Evolutionary conservation across 1,139 yeast genomes (phyloP).

Genomic region (Taphrina sp.): DNA sequence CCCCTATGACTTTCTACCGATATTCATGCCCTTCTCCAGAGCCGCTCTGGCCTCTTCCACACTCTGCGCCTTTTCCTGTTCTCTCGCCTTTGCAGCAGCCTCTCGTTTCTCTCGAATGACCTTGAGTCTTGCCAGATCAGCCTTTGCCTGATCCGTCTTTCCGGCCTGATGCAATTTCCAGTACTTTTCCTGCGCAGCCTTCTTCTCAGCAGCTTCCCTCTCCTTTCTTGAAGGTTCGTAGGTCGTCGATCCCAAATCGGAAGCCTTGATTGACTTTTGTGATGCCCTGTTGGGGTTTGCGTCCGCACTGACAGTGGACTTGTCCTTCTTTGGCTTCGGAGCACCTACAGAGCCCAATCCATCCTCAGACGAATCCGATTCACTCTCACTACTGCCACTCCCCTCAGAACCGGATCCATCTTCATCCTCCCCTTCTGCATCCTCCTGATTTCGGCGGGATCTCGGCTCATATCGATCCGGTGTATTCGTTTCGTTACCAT

Average conservation of each 20-base stretch:
- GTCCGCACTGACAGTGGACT: constrained; percentile 2
- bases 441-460: constrained; percentile 20
- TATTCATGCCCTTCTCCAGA: constrained; percentile 11
- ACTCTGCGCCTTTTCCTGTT: constrained; percentile 37
- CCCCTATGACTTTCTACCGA: constrained; percentile 30
- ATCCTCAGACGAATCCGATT: constrained; percentile 28
- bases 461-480: constrained; percentile 24
- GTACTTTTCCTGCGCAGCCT: constrained; percentile 38
- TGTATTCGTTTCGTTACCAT: constrained; percentile 27
- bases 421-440: constrained; percentile 9
- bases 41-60: constrained; percentile 24
- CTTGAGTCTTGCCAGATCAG: constrained; percentile 39
- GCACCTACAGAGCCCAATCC: constrained; percentile 24
- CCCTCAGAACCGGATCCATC: constrained; percentile 8
- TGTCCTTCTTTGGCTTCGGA: constrained; percentile 16
- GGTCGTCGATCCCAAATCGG: constrained; percentile 11
- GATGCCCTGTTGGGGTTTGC: constrained; percentile 29
- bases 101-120: constrained; percentile 37
- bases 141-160: constrained; percentile 39
- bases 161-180: constrained; percentile 39
- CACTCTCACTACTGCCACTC: constrained; percentile 5
- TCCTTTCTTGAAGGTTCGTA: constrained; percentile 37
- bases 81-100: constrained; percentile 37
- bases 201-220: constrained; percentile 38
- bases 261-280: constrained; percentile 23